A percentile compares a stretch with the other conserved stretches of the same genome.
These are phyloP conservation scores for Dendrothele bispora DNA, from an alignment of 768 basidiomycete genomes.

Conservation along the genomic window DNA sequence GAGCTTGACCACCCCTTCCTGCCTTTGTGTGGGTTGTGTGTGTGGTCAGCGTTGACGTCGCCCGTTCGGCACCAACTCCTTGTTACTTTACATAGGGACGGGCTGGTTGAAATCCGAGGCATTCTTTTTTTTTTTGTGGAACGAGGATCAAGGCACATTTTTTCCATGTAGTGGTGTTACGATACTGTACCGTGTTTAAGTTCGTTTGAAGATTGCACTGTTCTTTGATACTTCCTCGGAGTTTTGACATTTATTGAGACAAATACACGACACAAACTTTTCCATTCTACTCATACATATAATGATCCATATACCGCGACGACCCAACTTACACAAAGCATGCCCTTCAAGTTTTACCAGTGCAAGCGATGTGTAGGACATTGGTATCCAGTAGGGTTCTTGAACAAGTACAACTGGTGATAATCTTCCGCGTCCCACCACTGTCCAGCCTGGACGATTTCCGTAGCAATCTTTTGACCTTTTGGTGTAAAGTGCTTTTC, in stretches of 20 bases:
- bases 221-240: not conserved
- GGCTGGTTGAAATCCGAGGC: slow-evolving; percentile 43
- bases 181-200: not conserved
- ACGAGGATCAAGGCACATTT: not conserved
- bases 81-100: slow-evolving; percentile 51
- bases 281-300: not conserved
- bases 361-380: slow-evolving; percentile 86
- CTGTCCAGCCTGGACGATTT: slow-evolving; percentile 62
- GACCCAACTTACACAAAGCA: not conserved
- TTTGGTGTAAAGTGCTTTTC: slow-evolving; percentile 77
- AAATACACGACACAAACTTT: not conserved
- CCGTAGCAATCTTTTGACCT: slow-evolving; percentile 74
- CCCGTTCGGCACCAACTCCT: slow-evolving; percentile 47
- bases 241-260: not conserved
- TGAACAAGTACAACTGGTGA: slow-evolving; percentile 79
- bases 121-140: slow-evolving; percentile 16
- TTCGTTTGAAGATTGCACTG: not conserved
- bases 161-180: not conserved
- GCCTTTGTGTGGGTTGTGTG: no score
- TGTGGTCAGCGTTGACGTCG: slow-evolving; percentile 42
- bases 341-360: slow-evolving; percentile 53
- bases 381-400: slow-evolving; percentile 88
- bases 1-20: slow-evolving; percentile 35
- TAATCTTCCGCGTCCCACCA: slow-evolving; percentile 89
- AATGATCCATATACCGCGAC: not conserved